Evolutionary conservation across 768 basidiomycete genomes (phyloP), one percentile per base, ranked within the genome.

Genomic region (Kwoniella europaea): DNA sequence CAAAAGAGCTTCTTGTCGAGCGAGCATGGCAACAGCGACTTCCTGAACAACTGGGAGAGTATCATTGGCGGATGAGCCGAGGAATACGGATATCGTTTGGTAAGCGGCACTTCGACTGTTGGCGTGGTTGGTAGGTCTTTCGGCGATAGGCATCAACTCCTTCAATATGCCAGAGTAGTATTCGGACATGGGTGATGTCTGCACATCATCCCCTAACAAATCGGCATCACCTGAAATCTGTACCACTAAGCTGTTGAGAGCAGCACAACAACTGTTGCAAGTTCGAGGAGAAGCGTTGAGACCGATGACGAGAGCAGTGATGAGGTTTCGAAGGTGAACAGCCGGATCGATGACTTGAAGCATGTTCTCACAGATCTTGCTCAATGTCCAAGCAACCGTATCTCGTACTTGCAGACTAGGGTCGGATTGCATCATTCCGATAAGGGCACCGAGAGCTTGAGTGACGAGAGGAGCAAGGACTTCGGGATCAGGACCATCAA

Each of bases 341-440:
- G 95, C 93, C 1, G 92, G 90, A 79, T 94, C 92, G 86, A 99
- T 94, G 18, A 90, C 89, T 59, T 88, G 84, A 76, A 95, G 89
- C 74, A 98, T 86, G 67, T 93, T 85, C 79, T 98, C 97, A 80
- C 94, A 96, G 74, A 99, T 96, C 52, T 94, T 87, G 20, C 95
- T 95, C 15, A 99, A 87, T 1, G 97, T 98, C 96, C 96, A 99
- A 2, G 97, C 95, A 29, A 93, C 93, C 1, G 94, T 96, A 82
- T 98, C 97, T 84, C 95, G 93, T 75, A 99, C 96, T 71, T 93
- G 91, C 2, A 88, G 57, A 73, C 94, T 90, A 44, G 86, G 78
- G 81, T 98, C 97, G 58, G 86, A 87, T 61, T 81, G 74, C 93
- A 98, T 96, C 94, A 97, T 96, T 75, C 90, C 90, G 80, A 98